Evolutionary conservation across 805 yeast genomes (phyloP), one percentile per base, ranked within the genome.

Genomic region (Cyberlindnera japonica): DNA sequence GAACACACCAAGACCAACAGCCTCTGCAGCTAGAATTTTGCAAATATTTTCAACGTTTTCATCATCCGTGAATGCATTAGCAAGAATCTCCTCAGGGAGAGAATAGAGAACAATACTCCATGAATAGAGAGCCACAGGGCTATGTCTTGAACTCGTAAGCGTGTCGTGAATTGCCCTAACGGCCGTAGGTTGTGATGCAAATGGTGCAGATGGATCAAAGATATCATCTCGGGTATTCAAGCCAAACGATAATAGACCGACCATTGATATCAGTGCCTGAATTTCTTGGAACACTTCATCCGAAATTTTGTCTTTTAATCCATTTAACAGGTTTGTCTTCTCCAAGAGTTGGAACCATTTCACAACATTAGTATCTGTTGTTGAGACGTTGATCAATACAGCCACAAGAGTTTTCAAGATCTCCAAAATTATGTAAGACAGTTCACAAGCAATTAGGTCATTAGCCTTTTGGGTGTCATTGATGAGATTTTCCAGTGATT

Each of bases 81-180:
- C 69, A n/a, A 74, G 51, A 3, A 73, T 52, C 16, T 69, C 63
- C 7, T 67, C 65, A 44, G 79, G 77, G 8, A 57, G 40, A 17
- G 81, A 63, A 48, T 76, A 75, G 10, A 79, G 55, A 10, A 79
- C 58, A 12, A 81, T 73, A 22, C 85, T 74, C 91, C 91, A 84
- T 17, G 77, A 72, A 53, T 81, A 83, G 32, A 77, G 57, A 1
- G 80, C 63, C 10, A 82, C 57, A 3, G 84, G 63, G 45, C 75
- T 74, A 3, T 61, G 43, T 11, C 64, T 58, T 1, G 71, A 52
- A 9, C 61, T 53, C 5, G 62, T 40, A 14, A 80, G 55, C 4
- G 63, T 50, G 1, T 61, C 55, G 40, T 77, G 71, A 19, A 79
- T 62, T n/a, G 54, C 37, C 22, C 58, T 53, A 43, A 77, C 67